Conservation (phyloP, 2,329 filamentous ascomycete species). For the Plectosphaerella plurivora region DNA sequence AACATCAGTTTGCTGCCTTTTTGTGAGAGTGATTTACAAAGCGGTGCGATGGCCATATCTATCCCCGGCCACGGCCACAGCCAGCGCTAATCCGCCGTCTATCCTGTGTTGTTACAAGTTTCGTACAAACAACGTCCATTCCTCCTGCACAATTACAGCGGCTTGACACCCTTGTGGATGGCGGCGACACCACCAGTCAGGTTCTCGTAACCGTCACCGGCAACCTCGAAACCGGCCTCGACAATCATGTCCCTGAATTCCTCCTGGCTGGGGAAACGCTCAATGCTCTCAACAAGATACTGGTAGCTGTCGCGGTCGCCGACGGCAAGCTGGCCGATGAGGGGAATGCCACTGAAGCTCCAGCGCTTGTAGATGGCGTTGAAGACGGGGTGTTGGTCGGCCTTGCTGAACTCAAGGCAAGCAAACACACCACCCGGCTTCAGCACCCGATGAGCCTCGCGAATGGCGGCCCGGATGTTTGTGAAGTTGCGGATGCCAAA, state of each 20-base stretch:
- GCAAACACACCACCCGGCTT: constrained; percentile 95
- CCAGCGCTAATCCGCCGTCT: no score
- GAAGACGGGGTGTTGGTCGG: constrained; percentile 69
- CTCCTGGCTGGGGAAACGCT: constrained; percentile 81
- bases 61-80: no score
- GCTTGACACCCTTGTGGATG: constrained; percentile 96
- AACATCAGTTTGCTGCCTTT: no score
- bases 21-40: no score
- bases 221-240: constrained; percentile 80
- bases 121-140: no score
- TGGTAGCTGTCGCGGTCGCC: constrained; percentile 95
- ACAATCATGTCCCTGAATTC: constrained; percentile 81
- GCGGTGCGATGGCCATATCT: no score
- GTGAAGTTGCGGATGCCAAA: constrained; percentile 98
- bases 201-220: constrained; percentile 81
- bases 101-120: no score
- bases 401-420: constrained; percentile 90
- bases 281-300: constrained; percentile 97
- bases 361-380: constrained; percentile 89
- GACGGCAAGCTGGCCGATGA: constrained; percentile 93
- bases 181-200: constrained; percentile 89
- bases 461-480: constrained; percentile 76
- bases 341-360: constrained; percentile 89
- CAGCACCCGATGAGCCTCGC: constrained; percentile 81
- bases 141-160: constrained; percentile 25